phyloP scores from a whole-genome alignment of 1,284 basidiomycete genomes.

The Paramarasmius palmivorus region DNA sequence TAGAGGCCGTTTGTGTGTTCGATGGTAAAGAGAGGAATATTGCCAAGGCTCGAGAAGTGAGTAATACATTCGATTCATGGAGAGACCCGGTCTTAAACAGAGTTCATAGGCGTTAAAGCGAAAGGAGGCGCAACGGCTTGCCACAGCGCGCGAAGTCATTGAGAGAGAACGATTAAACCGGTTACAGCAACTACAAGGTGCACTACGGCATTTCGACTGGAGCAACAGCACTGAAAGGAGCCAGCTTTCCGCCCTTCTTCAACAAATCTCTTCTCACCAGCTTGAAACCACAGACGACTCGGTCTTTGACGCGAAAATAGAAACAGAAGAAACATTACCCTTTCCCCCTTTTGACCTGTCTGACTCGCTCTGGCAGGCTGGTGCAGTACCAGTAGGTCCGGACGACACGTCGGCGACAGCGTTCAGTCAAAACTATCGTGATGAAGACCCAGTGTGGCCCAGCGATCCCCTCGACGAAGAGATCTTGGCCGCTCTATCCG shows the following conservation, averaged over 20 bases:
- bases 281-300: neutral
- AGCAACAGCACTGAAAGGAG: conserved; percentile 34
- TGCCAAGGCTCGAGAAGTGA: conserved; percentile 74
- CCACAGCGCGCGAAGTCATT: conserved; percentile 48
- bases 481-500: neutral
- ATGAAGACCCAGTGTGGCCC: no score
- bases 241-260: conserved; percentile 27
- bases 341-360: no score
- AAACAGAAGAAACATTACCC: no score
- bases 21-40: conserved; percentile 65
- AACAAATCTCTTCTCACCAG: conserved; percentile 11
- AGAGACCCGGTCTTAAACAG: conserved; percentile 11
- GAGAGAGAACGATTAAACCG: conserved; percentile 54
- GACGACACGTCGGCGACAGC: no score
- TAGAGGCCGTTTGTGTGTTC: conserved; percentile 73
- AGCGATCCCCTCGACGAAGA: neutral
- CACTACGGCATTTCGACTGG: conserved; percentile 36
- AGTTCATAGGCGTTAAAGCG: conserved; percentile 48
- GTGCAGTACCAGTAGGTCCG: no score
- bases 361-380: no score
- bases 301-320: no score
- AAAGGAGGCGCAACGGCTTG: conserved; percentile 44
- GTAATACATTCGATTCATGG: conserved; percentile 8
- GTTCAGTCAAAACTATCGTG: no score
- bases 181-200: conserved; percentile 42